Conservation (phyloP, 768 basidiomycete species). For the Boletus fagicola region DNA sequence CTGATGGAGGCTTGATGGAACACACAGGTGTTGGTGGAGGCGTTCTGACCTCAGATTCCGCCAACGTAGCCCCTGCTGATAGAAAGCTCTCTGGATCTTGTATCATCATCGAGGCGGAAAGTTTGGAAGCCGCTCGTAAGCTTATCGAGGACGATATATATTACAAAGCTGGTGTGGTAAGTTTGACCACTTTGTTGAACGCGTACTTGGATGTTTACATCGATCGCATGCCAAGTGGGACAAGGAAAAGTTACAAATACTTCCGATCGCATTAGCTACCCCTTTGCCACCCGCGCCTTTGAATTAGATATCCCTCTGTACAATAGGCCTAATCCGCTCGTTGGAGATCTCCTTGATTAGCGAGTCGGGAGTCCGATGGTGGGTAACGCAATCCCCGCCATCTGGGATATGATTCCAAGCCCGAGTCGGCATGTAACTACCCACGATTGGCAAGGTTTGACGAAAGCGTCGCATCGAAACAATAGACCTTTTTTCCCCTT, state of each 20-base stretch:
- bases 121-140: conserved; percentile 41
- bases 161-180: conserved; percentile 26
- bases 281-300: conserved; percentile 9
- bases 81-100: conserved; percentile 61
- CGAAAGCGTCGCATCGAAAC: background rate
- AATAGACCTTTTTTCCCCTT: background rate
- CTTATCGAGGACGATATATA: conserved; percentile 27
- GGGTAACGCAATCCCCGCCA: background rate
- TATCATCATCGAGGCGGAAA: conserved; percentile 53
- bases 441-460: background rate
- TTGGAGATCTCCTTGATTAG: background rate
- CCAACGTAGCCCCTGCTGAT: conserved; percentile 42
- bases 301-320: conserved; percentile 1
- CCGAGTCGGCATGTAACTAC: conserved; percentile 1
- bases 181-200: background rate
- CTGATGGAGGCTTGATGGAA: conserved; percentile 12
- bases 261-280: conserved; percentile 41
- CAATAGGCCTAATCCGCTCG: background rate
- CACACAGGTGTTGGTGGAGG: conserved; percentile 54
- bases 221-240: conserved; percentile 49
- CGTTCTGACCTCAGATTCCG: conserved; percentile 54
- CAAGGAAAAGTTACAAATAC: conserved; percentile 49
- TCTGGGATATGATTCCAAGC: background rate
- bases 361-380: background rate
- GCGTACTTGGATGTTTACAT: background rate